Percentiles rank a stretch among this genome's conserved stretches.
These are phyloP conservation scores for Fusarium anguioides DNA, from an alignment of 2,329 filamentous ascomycete genomes.

Conservation along the genomic window DNA sequence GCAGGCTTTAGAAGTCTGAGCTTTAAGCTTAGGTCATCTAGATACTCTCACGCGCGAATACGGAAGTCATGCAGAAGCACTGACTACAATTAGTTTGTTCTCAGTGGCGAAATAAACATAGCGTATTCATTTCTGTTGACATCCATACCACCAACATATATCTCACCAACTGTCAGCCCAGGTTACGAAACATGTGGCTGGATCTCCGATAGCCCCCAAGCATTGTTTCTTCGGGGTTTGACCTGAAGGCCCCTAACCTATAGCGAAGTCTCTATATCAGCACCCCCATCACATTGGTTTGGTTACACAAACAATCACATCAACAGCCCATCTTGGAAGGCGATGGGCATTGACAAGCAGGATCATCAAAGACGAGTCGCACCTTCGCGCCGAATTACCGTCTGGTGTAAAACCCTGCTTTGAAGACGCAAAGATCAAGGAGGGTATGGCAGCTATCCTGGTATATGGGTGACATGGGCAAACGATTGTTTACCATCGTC, in stretches of 20 bases:
- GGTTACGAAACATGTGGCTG: conserved; percentile 9
- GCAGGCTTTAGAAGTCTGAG: conserved; percentile 4
- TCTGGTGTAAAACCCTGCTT: not conserved
- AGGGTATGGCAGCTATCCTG: not conserved
- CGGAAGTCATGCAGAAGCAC: not conserved
- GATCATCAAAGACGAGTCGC: conserved; percentile 12
- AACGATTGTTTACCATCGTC: not conserved
- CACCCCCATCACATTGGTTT: not conserved
- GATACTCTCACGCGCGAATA: not conserved
- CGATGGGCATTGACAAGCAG: not conserved
- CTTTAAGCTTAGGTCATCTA: conserved; percentile 2
- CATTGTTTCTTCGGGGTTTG: not conserved
- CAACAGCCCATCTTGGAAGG: not conserved
- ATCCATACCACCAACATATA: conserved; percentile 1
- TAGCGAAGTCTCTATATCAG: not conserved
- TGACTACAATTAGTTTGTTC: not conserved
- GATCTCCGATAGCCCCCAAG: not conserved
- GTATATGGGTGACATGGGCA: not conserved
- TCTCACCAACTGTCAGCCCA: conserved; percentile 13
- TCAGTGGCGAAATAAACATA: conserved; percentile 32
- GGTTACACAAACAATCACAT: conserved; percentile 7
- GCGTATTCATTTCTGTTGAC: not conserved
- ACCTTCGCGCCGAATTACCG: conserved; percentile 7
- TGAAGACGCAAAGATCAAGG: not conserved
- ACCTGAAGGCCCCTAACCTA: conserved; percentile 6